Base-by-base conservation (phyloP, 2,329 filamentous ascomycete species). In the Magnaporthiopsis poae region DNA sequence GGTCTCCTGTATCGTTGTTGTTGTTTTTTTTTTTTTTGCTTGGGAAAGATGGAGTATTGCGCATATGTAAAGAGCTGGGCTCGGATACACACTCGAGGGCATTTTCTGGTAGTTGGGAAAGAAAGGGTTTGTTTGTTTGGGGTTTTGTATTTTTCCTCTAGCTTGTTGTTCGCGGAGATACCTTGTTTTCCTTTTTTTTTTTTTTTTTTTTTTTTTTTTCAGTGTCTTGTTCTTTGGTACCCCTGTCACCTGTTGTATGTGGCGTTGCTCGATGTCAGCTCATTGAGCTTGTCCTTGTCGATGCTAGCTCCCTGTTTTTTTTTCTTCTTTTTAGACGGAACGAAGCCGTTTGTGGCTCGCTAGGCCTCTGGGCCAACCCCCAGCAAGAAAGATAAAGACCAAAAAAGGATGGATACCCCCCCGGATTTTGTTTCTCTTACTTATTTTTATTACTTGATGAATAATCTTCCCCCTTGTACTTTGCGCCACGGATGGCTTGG, bases 181-280 rank as follows among this genome's bases (percentile, higher is more conserved):
- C 62, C 35, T 52, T 56, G 46, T 60, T 62, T 64, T 56, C 29
- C 62, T 61, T 65, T 60, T 52, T 31, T 12, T 61, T 62, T 66
- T 52, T 29, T 67, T 66, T 52, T 63, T 68, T 11, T 11, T 39
- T 13, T 39, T 65, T 65, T 18, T 12, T 12, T 36, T 12, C 27
- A 61, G 35, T 60, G 21, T 33, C 29, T 36, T 29, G 21, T n/a
- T 36, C 35, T 29, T 62, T 35, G 15, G 39, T 21, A 46, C 39
- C 39, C 13, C 39, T 21, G 39, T 21, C 15, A 52, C 39, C 15
- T 52, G 18, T 52, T 52, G 31, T 31, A 52, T 18, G 11, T 8
- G 39, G 39, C 39, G 31, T 18, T 18, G 39, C 15, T 52, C 15
- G 39, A 36, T 11, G 11, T 36, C 39, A 52, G 15, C 39, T 52